Evolutionary conservation across 495 filamentous ascomycete genomes (phyloP).

Genomic region (Penicillium egyptiacum): DNA sequence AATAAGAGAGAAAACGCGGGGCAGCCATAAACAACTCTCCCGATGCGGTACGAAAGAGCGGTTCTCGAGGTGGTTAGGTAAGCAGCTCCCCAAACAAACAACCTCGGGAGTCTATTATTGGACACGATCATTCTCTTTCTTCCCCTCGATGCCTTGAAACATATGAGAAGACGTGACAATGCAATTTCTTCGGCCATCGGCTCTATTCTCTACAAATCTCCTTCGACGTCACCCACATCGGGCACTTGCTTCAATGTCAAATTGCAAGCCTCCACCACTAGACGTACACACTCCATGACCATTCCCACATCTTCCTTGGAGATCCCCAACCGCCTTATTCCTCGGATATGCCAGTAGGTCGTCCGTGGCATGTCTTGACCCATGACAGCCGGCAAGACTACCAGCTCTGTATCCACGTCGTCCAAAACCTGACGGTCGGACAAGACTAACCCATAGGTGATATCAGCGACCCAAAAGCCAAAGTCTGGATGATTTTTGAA

Average conservation of each 20-base stretch:
- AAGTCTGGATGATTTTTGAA: slow-evolving; percentile 27
- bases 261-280: slow-evolving; percentile 19
- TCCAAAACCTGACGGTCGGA: slow-evolving; percentile 47
- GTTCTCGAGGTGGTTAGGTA: slow-evolving; percentile 19
- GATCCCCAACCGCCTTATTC: slow-evolving; percentile 44
- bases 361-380: slow-evolving; percentile 47
- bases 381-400: slow-evolving; percentile 51
- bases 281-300: slow-evolving; percentile 26
- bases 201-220: background rate
- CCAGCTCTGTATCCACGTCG: slow-evolving; percentile 48
- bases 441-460: slow-evolving; percentile 55
- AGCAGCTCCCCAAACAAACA: slow-evolving; percentile 15
- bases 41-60: slow-evolving; percentile 29
- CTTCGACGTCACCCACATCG: slow-evolving; percentile 11
- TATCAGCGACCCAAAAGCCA: slow-evolving; percentile 23
- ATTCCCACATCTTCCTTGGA: slow-evolving; percentile 44
- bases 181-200: background rate
- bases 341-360: slow-evolving; percentile 54
- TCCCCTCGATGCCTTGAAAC: background rate
- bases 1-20: slow-evolving; percentile 27
- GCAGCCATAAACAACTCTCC: slow-evolving; percentile 42
- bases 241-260: slow-evolving; percentile 13
- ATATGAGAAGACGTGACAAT: background rate
- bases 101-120: slow-evolving; percentile 5
- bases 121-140: slow-evolving; percentile 2